Conservation (phyloP, 352 stramenopile species). For the Phytophthora pistaciae region DNA sequence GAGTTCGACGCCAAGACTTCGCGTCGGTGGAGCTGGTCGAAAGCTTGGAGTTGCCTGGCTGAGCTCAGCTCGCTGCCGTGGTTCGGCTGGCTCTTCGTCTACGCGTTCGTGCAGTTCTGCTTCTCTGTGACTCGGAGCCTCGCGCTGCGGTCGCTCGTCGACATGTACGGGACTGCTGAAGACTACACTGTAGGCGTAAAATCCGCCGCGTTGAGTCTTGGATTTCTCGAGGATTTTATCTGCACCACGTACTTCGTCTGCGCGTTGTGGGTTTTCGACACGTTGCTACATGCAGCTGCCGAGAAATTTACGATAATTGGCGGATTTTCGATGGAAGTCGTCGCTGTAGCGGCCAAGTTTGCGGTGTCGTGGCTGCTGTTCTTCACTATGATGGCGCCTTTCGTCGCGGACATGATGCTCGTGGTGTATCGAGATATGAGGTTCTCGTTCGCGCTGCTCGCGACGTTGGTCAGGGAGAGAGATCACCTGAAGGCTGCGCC, state of each 20-base stretch:
- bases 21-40: neutral
- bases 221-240: constrained; percentile 38
- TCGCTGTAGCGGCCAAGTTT: neutral
- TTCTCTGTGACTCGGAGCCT: constrained; percentile 29
- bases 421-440: constrained; percentile 40
- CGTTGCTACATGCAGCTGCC: neutral
- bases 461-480: constrained; percentile 27
- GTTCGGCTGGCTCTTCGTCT: constrained; percentile 30
- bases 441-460: constrained; percentile 42
- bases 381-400: constrained; percentile 24
- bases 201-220: constrained; percentile 24
- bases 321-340: neutral
- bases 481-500: constrained; percentile 39
- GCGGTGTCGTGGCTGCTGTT: constrained; percentile 25
- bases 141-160: constrained; percentile 23
- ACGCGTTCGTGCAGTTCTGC: constrained; percentile 23
- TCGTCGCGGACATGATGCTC: constrained; percentile 42
- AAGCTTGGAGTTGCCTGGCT: neutral
- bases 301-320: neutral
- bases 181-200: constrained; percentile 23
- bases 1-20: neutral
- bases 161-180: constrained; percentile 21
- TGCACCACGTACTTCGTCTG: constrained; percentile 38
- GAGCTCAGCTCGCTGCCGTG: constrained; percentile 7
- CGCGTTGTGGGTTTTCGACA: constrained; percentile 32